Conservation (phyloP, 352 stramenopile genomes). For the Pythium periplocum region DNA sequence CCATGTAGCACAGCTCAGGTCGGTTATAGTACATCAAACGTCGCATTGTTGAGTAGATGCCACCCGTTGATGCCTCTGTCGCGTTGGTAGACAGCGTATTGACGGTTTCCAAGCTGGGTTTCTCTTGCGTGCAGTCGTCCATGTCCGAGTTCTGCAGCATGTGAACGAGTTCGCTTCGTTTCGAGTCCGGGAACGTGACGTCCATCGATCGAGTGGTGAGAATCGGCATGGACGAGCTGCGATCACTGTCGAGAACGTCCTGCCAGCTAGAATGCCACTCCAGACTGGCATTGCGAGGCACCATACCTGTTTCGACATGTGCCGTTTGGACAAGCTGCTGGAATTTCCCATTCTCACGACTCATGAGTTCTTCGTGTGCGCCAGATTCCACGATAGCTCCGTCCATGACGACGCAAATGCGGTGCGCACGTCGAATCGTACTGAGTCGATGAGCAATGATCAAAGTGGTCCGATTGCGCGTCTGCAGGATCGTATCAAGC, state of each 20-base stretch:
- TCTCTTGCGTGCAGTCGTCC: no score
- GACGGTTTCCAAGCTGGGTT: no score
- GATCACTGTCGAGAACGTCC: conserved; percentile 7
- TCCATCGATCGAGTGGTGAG: conserved; percentile 3
- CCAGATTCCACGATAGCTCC: conserved; percentile 17
- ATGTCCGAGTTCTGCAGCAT: no score
- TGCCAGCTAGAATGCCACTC: conserved; percentile 16
- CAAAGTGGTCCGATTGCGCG: conserved; percentile 27
- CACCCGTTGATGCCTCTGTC: no score
- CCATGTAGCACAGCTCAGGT: conserved; percentile 5
- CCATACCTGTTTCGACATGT: conserved; percentile 1
- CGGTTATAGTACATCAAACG: conserved; percentile 6
- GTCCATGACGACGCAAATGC: conserved; percentile 29
- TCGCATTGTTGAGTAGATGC: neutral
- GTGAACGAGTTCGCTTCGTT: conserved; percentile 8
- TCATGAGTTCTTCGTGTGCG: conserved; percentile 16
- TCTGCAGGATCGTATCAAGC: conserved; percentile 35
- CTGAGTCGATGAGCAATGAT: conserved; percentile 33
- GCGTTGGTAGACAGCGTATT: no score
- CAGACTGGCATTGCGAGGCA: conserved; percentile 17
- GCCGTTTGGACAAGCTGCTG: conserved; percentile 14
- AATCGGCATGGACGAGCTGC: conserved; percentile 14
- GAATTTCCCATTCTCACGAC: conserved; percentile 11
- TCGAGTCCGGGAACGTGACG: conserved; percentile 4
- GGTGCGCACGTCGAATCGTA: conserved; percentile 29